phyloP scores from a whole-genome alignment of 352 stramenopile species.

The Globisporangium emineosum region DNA sequence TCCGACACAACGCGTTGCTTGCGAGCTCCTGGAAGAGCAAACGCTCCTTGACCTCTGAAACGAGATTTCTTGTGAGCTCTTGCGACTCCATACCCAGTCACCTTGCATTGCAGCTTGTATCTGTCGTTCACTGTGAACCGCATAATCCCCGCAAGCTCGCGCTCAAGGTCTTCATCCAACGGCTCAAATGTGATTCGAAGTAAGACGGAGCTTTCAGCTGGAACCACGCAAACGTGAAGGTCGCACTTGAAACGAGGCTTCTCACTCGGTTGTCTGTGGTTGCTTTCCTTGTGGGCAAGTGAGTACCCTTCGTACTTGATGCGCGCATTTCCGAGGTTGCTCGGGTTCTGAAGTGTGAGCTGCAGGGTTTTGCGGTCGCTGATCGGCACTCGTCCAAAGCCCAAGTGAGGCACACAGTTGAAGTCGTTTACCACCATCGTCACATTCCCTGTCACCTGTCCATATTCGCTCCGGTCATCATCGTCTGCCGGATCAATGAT shows the following conservation, averaged over 20 bases:
- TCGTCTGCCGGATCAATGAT: not conserved
- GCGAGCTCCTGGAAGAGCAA: not conserved
- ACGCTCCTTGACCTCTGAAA: slow-evolving; percentile 21
- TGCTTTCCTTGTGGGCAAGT: slow-evolving; percentile 23
- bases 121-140: slow-evolving; percentile 67
- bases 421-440: slow-evolving; percentile 54
- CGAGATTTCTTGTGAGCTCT: slow-evolving; percentile 23
- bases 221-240: slow-evolving; percentile 66
- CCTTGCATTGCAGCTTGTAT: slow-evolving; percentile 50
- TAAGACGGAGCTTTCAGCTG: slow-evolving; percentile 43
- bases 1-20: not conserved
- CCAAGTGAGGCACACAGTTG: slow-evolving; percentile 30
- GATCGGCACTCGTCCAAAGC: slow-evolving; percentile 51
- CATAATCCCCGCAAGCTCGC: slow-evolving; percentile 39
- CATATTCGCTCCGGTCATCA: not conserved
- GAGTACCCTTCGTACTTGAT: slow-evolving; percentile 71
- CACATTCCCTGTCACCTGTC: slow-evolving; percentile 3
- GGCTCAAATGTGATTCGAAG: slow-evolving; percentile 70
- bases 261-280: slow-evolving; percentile 13
- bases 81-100: slow-evolving; percentile 25
- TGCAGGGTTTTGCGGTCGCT: slow-evolving; percentile 43
- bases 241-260: slow-evolving; percentile 66
- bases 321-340: slow-evolving; percentile 48
- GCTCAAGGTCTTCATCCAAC: slow-evolving; percentile 31
- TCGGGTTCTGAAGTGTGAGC: slow-evolving; percentile 59